These are phyloP conservation scores for Allantophomopsis lycopodina DNA, from an alignment of 2,329 filamentous ascomycete genomes.

Conservation along the genomic window DNA sequence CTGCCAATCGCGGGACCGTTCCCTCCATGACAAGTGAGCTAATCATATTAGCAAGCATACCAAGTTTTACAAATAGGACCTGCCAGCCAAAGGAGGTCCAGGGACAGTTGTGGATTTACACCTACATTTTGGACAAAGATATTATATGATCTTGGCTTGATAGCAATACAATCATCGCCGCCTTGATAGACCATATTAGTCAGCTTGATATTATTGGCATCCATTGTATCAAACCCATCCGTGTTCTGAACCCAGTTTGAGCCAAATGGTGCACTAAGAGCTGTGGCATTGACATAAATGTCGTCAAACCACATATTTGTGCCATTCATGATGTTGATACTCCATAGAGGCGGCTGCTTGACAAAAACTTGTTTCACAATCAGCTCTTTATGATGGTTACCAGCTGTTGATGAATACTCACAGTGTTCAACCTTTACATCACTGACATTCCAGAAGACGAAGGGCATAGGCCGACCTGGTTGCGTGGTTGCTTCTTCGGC, in stretches of 20 bases:
- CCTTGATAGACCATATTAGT: constrained; percentile 38
- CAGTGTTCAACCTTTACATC: constrained; percentile 36
- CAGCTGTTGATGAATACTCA: constrained; percentile 4
- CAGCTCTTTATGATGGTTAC: neutral
- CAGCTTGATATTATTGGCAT: constrained; percentile 31
- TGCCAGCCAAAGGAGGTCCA: neutral
- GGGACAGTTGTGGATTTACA: neutral
- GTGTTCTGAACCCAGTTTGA: constrained; percentile 43
- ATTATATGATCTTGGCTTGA: constrained; percentile 40
- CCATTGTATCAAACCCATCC: constrained; percentile 43
- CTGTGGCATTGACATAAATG: constrained; percentile 34
- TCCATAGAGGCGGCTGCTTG: constrained; percentile 36
- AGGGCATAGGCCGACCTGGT: constrained; percentile 39
- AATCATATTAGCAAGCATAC: neutral
- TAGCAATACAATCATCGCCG: constrained; percentile 41
- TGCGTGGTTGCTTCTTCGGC: constrained; percentile 29
- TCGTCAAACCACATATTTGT: constrained; percentile 36
- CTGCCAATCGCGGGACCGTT: constrained; percentile 42
- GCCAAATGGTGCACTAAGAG: constrained; percentile 32
- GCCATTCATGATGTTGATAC: constrained; percentile 42
- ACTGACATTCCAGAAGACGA: constrained; percentile 43
- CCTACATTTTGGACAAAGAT: constrained; percentile 30
- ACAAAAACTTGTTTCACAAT: constrained; percentile 22
- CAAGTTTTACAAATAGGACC: neutral
- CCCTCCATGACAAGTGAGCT: constrained; percentile 31